These are phyloP conservation scores for Mayamaea pseudoterrestris DNA, from an alignment of 108 stramenopile species.

Conservation along the genomic window DNA sequence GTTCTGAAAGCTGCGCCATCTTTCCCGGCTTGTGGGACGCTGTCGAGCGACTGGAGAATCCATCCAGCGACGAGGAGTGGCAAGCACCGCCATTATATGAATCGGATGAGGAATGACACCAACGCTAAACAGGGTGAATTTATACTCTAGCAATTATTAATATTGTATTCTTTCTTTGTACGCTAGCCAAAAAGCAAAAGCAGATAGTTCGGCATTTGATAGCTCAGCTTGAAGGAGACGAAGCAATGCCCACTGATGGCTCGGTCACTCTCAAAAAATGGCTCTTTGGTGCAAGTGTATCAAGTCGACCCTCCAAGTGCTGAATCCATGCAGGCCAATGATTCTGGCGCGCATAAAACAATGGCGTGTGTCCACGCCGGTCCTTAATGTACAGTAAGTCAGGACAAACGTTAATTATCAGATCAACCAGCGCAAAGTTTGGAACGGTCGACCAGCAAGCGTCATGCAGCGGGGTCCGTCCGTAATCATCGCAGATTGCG, in stretches of 20 bases:
- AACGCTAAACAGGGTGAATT: no score
- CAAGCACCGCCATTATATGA: conserved; percentile 3
- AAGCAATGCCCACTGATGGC: no score
- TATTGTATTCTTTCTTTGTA: no score
- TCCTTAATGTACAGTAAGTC: conserved; percentile 24
- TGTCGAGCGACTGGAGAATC: background rate
- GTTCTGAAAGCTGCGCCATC: background rate
- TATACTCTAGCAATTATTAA: no score
- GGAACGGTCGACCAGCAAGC: conserved; percentile 41
- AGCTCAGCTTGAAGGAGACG: no score
- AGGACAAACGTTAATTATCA: conserved; percentile 16
- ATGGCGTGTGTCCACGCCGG: conserved; percentile 28
- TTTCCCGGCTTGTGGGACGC: conserved; percentile 4
- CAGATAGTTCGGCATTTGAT: no score
- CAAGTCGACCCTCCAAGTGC: no score
- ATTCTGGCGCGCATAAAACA: conserved; percentile 19
- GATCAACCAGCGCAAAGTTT: conserved; percentile 23
- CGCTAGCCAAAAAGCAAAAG: no score
- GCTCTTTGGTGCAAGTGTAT: no score
- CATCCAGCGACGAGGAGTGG: conserved; percentile 9
- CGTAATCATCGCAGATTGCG: conserved; percentile 34
- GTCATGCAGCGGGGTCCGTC: conserved; percentile 50
- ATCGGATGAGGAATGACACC: no score
- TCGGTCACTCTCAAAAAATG: no score
- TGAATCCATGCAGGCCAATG: no score